Evolutionary conservation across 108 stramenopile genomes (phyloP).

Genomic region (Discostella pseudostelligera): DNA sequence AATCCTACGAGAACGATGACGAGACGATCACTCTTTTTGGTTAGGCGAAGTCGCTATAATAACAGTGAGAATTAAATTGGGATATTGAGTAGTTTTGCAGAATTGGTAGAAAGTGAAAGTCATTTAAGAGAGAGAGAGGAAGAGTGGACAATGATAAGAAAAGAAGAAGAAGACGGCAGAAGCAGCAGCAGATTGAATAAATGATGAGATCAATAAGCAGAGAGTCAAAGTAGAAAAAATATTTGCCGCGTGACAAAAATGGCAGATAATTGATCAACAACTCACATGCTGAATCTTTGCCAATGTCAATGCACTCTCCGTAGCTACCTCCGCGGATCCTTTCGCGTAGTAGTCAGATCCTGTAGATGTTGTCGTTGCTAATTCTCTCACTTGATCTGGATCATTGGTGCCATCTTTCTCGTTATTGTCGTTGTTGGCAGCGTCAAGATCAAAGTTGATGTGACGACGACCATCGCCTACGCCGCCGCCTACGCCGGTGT

Average conservation of each 20-base stretch:
- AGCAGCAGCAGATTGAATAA: slow-evolving; percentile 6
- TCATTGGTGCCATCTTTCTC: neutral
- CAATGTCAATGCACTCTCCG: slow-evolving; percentile 61
- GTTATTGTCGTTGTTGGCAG: neutral
- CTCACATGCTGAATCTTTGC: slow-evolving; percentile 75
- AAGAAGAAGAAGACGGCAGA: neutral
- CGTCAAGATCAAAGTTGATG: neutral
- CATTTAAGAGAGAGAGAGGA: no score
- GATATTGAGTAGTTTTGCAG: no score
- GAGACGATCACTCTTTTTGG: slow-evolving; percentile 63
- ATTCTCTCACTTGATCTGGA: no score
- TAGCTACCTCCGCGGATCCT: slow-evolving; percentile 66
- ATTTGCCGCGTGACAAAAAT: slow-evolving; percentile 6
- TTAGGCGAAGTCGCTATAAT: slow-evolving; percentile 68
- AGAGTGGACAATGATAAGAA: no score
- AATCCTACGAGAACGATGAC: slow-evolving; percentile 86
- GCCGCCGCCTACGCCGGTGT: neutral
- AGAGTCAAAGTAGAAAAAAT: neutral
- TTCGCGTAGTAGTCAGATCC: slow-evolving; percentile 54
- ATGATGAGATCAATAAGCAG: slow-evolving; percentile 1
- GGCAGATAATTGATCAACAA: no score
- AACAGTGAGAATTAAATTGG: no score
- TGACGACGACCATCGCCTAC: neutral
- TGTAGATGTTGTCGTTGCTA: neutral
- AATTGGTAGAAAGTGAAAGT: no score